Conservation (phyloP, 192 early-diverging fungal genomes). For the Mortierella alpina region DNA sequence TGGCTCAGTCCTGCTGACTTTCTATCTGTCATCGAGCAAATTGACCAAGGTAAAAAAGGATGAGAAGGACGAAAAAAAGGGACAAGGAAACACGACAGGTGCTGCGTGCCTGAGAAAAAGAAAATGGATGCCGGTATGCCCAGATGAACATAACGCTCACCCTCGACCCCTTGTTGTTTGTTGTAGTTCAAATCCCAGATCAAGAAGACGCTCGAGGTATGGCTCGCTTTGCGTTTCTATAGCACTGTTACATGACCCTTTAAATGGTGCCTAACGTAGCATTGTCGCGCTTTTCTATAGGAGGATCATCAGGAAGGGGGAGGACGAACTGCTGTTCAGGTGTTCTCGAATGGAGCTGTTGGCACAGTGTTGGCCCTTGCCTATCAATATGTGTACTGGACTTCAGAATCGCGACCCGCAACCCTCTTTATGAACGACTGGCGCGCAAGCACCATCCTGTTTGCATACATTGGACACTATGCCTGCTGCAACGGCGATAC, state of each 20-base stretch:
- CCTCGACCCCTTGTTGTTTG: not conserved
- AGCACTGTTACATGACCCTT: not conserved
- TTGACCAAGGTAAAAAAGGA: conserved; percentile 62
- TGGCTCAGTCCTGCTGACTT: conserved; percentile 73
- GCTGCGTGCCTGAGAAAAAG: not conserved
- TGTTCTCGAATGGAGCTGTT: conserved; percentile 61
- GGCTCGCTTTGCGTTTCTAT: not conserved
- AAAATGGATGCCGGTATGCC: not conserved
- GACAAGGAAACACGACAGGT: not conserved
- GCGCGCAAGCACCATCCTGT: conserved; percentile 54
- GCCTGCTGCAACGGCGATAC: conserved; percentile 70
- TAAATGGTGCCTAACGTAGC: not conserved
- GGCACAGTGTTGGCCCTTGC: conserved; percentile 55
- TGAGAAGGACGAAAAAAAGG: not conserved
- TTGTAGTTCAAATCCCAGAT: conserved; percentile 45
- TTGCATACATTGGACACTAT: conserved; percentile 67
- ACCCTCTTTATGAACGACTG: conserved; percentile 34
- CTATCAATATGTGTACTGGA: conserved; percentile 57
- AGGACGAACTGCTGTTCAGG: conserved; percentile 61
- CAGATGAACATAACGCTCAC: not conserved
- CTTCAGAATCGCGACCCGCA: conserved; percentile 29
- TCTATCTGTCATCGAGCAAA: conserved; percentile 75
- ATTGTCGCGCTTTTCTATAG: conserved; percentile 7
- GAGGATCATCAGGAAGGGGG: conserved; percentile 59
- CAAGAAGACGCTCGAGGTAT: conserved; percentile 49